Evolutionary conservation across 2,329 filamentous ascomycete genomes (phyloP).

Genomic region (Chrysoporthe austroafricana): DNA sequence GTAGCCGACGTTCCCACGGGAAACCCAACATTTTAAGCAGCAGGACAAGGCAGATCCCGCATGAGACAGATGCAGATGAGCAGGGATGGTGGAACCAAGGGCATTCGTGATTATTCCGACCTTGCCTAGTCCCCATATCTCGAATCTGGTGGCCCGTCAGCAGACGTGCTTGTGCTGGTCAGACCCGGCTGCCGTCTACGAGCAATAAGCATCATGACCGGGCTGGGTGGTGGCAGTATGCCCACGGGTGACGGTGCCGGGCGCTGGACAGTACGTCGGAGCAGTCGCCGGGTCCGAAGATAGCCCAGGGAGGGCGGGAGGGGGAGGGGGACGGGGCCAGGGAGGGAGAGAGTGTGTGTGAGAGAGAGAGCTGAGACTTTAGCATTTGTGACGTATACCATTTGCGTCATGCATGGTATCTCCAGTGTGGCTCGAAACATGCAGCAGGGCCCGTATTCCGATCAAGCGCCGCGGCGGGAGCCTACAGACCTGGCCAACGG

Average conservation of each 20-base stretch:
- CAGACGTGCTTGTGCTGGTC: too few species aligned
- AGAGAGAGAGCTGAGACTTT: constrained; percentile 3
- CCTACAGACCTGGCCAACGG: not conserved
- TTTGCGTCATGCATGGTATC: constrained; percentile 23
- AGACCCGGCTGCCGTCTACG: too few species aligned
- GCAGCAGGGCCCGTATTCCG: constrained; percentile 23
- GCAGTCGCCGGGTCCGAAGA: not conserved
- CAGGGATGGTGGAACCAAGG: constrained; percentile 2
- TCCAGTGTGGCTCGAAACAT: constrained; percentile 22
- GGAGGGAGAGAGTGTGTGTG: not conserved
- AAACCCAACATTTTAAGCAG: not conserved
- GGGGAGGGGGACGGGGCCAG: too few species aligned
- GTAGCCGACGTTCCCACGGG: constrained; percentile 16
- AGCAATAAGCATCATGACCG: not conserved
- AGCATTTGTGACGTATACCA: constrained; percentile 17
- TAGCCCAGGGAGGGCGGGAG: not conserved
- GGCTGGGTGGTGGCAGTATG: not conserved
- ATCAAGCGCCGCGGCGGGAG: not conserved
- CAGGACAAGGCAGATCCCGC: constrained; percentile 15
- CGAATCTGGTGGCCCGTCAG: not conserved
- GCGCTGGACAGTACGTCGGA: not conserved
- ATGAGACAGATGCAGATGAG: constrained; percentile 17
- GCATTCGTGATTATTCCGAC: not conserved
- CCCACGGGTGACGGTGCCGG: not conserved
- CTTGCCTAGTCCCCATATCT: not conserved